Evolutionary conservation across 2,329 filamentous ascomycete genomes (phyloP).

Genomic region (Emergomyces africanus): DNA sequence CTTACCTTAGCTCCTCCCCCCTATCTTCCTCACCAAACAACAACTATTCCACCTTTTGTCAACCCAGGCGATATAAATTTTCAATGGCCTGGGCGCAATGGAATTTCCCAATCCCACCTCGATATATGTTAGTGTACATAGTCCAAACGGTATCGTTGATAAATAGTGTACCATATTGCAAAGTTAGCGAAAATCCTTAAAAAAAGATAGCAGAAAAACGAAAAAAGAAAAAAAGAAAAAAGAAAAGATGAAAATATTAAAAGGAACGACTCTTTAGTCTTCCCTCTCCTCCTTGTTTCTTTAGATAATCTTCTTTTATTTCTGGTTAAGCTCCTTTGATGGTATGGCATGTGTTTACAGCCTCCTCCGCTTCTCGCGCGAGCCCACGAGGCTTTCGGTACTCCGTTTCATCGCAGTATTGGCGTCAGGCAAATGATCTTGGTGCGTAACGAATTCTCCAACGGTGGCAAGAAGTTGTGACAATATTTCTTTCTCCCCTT

Average conservation of each 20-base stretch:
- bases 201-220: constrained; percentile 8
- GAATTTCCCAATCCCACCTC: neutral
- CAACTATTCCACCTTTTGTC: neutral
- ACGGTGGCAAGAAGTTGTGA: constrained; percentile 38
- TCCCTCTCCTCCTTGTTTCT: neutral
- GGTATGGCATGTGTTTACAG: neutral
- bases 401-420: constrained; percentile 20
- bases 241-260: constrained; percentile 9
- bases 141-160: constrained; percentile 6
- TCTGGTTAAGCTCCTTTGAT: neutral
- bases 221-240: constrained; percentile 5
- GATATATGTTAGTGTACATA: constrained; percentile 9
- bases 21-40: neutral
- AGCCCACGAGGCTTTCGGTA: constrained; percentile 14
- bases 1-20: constrained; percentile 1
- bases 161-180: constrained; percentile 8
- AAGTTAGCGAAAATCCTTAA: too few relatives aligned
- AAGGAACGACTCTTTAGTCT: neutral
- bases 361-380: constrained; percentile 14
- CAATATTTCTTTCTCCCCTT: constrained; percentile 60
- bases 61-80: neutral
- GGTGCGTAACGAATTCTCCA: constrained; percentile 17
- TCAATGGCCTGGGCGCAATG: constrained; percentile 1
- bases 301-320: neutral
- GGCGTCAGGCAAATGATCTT: constrained; percentile 10